Evolutionary conservation across 345 rosid genomes (phyloP).

Genomic region (Sisymbrium irio): DNA sequence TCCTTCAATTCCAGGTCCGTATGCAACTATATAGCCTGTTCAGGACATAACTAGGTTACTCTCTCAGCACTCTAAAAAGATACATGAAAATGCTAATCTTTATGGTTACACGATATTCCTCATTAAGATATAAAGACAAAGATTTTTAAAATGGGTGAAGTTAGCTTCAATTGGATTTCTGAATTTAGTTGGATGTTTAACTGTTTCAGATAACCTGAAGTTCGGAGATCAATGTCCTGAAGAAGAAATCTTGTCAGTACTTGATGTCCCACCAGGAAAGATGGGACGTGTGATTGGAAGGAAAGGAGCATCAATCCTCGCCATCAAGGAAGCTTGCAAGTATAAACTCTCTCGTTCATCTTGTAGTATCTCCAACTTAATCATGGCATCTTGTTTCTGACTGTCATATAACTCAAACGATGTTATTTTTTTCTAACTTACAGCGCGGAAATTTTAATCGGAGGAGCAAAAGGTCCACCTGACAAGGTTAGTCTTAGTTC

Average conservation of each 20-base stretch:
- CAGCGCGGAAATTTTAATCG: slow-evolving; percentile 84
- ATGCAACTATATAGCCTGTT: background rate
- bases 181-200: background rate
- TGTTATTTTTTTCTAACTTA: slow-evolving; percentile 11
- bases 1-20: slow-evolving; percentile 73
- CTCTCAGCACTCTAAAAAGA: too few species aligned
- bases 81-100: background rate
- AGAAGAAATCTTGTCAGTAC: slow-evolving; percentile 79
- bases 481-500: slow-evolving; percentile 62
- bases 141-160: background rate
- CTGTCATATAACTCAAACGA: background rate
- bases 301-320: slow-evolving; percentile 74
- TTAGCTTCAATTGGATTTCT: background rate
- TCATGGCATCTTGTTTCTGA: background rate
- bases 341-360: slow-evolving; percentile 32
- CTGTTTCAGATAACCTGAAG: slow-evolving; percentile 47
- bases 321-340: slow-evolving; percentile 89
- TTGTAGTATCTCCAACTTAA: background rate
- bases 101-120: background rate
- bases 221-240: slow-evolving; percentile 49
- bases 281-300: slow-evolving; percentile 93
- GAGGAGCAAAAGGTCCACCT: slow-evolving; percentile 88
- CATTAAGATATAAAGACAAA: background rate
- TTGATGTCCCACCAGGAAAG: slow-evolving; percentile 81
- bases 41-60: background rate